phyloP scores from a whole-genome alignment of 306 rosid genomes.

The Sophora flavescens region DNA sequence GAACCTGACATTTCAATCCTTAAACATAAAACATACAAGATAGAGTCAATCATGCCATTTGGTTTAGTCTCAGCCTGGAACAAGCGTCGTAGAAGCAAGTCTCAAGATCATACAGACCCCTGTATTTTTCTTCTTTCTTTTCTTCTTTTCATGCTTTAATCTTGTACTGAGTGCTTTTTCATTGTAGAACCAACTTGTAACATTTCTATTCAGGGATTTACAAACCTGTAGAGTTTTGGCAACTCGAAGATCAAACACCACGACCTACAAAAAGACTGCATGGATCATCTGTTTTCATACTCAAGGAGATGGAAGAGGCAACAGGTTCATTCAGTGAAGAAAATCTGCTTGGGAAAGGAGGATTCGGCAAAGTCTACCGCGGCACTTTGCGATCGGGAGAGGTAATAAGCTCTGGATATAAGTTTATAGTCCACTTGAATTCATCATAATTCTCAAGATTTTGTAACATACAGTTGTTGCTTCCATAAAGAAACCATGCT shows the following conservation, averaged over 20 bases:
- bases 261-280: slow-evolving; percentile 71
- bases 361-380: slow-evolving; percentile 86
- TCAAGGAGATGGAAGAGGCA: slow-evolving; percentile 95
- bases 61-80: slow-evolving; percentile 95
- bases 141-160: slow-evolving; percentile 4
- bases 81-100: slow-evolving; percentile 89
- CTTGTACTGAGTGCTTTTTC: neutral
- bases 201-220: slow-evolving; percentile 74
- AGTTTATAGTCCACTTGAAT: slow-evolving; percentile 12
- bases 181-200: slow-evolving; percentile 29
- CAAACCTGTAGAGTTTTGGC: slow-evolving; percentile 81
- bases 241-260: slow-evolving; percentile 73
- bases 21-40: slow-evolving; percentile 37
- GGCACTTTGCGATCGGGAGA: slow-evolving; percentile 87
- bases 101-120: slow-evolving; percentile 78
- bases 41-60: slow-evolving; percentile 74
- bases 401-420: slow-evolving; percentile 50
- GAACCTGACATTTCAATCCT: slow-evolving; percentile 47
- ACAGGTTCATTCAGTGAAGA: slow-evolving; percentile 85
- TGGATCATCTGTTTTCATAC: slow-evolving; percentile 80
- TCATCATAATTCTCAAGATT: slow-evolving; percentile 30
- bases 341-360: slow-evolving; percentile 92
- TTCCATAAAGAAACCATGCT: slow-evolving; percentile 22
- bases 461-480: slow-evolving; percentile 3
- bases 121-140: slow-evolving; percentile 53